Percentiles rank a stretch among this genome's conserved stretches.
Evolutionary conservation across 805 yeast genomes (phyloP).

Genomic region (Nakazawaea ernobii): DNA sequence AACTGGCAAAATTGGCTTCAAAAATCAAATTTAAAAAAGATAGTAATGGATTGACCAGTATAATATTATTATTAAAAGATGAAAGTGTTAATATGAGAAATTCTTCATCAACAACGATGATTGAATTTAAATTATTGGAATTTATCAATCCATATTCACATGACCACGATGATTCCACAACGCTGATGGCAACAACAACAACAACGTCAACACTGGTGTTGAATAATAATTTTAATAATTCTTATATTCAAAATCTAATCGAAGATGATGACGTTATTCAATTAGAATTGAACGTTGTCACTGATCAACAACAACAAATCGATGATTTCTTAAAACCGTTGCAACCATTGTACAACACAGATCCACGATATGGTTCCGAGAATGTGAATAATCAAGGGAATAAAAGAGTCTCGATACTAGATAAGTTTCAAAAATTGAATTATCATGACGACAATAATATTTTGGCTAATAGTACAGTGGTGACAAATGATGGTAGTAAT

Average conservation of each 20-base stretch:
- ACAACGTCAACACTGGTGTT: constrained; percentile 14
- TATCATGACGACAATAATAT: background rate
- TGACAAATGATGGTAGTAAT: constrained; percentile 1
- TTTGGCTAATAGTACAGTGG: background rate
- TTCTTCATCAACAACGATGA: constrained; percentile 1
- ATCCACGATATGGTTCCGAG: background rate
- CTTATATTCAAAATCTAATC: constrained; percentile 23
- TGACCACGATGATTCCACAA: constrained; percentile 9
- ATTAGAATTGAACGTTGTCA: constrained; percentile 1
- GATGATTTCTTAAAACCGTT: constrained; percentile 20
- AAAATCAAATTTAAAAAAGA: constrained; percentile 53
- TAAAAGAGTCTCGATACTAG: background rate
- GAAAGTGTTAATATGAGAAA: background rate
- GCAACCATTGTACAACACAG: background rate
- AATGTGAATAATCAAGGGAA: background rate
- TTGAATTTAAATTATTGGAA: constrained; percentile 13
- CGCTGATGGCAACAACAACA: no score
- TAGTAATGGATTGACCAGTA: constrained; percentile 33
- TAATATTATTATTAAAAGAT: constrained; percentile 13
- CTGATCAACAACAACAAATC: constrained; percentile 15
- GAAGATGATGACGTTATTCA: constrained; percentile 27
- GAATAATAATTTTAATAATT: constrained; percentile 20
- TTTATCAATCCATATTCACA: constrained; percentile 2
- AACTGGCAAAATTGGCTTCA: constrained; percentile 44
- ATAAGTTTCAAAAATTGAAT: background rate